Percentiles rank a stretch among this genome's conserved stretches.
These are phyloP conservation scores for Penium margaritaceum DNA, from an alignment of 139 green algal genomes.

Conservation along the genomic window DNA sequence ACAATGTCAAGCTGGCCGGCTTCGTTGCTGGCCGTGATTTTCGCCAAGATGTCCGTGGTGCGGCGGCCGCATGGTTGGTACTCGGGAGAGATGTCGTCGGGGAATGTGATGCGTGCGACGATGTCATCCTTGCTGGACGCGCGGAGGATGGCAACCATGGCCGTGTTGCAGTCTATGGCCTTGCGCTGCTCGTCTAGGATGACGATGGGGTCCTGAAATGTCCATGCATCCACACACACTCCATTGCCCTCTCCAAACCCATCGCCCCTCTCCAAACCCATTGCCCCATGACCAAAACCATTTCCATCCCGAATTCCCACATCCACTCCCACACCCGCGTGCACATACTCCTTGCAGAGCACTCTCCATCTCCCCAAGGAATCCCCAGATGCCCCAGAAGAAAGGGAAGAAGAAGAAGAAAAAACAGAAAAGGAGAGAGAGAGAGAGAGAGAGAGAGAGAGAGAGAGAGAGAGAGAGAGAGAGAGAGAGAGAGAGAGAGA, in stretches of 20 bases:
- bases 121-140: not conserved
- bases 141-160: not conserved
- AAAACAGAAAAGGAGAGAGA: not conserved
- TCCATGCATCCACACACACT: too few species aligned
- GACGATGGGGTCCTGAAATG: too few species aligned
- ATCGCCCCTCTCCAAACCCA: too few species aligned
- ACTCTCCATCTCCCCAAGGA: too few species aligned
- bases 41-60: not conserved
- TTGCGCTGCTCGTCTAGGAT: too few species aligned
- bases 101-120: not conserved
- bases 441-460: not conserved
- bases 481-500: too few species aligned
- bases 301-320: too few species aligned
- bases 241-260: too few species aligned
- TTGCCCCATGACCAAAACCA: too few species aligned
- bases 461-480: not conserved
- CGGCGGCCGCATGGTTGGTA: not conserved
- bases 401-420: not conserved
- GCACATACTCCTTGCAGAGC: too few species aligned
- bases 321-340: too few species aligned
- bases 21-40: not conserved
- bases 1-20: not conserved
- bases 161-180: conserved; percentile 8
- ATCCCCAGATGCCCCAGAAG: too few species aligned
- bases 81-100: not conserved